Evolutionary conservation across 179 eudicot species (phyloP).

Genomic region (Carnegiea gigantea): DNA sequence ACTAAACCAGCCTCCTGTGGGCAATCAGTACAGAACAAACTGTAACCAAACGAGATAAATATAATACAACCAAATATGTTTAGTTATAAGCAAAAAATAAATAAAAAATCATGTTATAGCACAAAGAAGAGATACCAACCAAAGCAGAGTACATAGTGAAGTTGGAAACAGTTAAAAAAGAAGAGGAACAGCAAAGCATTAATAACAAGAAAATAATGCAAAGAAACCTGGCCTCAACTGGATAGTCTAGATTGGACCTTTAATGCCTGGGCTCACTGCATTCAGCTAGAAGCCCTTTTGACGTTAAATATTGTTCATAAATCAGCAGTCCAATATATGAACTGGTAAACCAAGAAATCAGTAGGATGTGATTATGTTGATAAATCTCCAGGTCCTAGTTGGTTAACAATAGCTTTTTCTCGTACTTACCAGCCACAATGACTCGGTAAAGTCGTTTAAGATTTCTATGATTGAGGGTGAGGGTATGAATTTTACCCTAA

Average conservation of each 20-base stretch:
- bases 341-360: no score
- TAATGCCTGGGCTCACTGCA: neutral
- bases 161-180: neutral
- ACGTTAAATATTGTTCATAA: neutral
- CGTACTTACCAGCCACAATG: neutral
- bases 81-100: neutral
- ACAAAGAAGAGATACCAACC: neutral
- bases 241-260: neutral
- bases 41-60: neutral
- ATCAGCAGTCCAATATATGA: no score
- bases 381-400: neutral
- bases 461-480: neutral
- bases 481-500: neutral
- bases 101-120: neutral
- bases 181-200: neutral
- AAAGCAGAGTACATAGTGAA: neutral
- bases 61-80: neutral
- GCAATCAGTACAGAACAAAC: constrained; percentile 1
- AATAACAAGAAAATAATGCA: neutral
- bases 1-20: constrained; percentile 62
- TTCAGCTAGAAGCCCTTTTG: neutral
- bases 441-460: neutral
- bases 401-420: neutral
- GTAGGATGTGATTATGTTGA: neutral
- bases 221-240: neutral